Evolutionary conservation across 352 stramenopile genomes (phyloP).

Genomic region (Salisapilia sapeloensis): DNA sequence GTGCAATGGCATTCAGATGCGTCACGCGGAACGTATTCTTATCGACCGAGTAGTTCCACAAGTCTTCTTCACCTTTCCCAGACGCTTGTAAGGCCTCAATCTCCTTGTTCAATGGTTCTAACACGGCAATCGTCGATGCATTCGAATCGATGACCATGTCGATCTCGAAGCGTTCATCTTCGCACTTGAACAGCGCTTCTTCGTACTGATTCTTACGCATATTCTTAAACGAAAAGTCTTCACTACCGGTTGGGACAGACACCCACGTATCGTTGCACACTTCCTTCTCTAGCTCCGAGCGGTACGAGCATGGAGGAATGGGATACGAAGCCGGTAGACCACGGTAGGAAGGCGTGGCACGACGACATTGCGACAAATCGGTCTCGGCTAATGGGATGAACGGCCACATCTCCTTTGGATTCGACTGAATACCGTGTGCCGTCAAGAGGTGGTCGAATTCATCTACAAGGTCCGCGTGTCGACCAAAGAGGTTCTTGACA

Average conservation of each 20-base stretch:
- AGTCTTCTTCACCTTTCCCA: constrained; percentile 22
- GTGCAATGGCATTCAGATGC: constrained; percentile 95
- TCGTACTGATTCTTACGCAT: constrained; percentile 99
- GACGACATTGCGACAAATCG: constrained; percentile 80
- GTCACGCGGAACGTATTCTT: constrained; percentile 89
- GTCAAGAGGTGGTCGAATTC: constrained; percentile 62
- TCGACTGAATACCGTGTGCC: constrained; percentile 64
- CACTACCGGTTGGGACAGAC: constrained; percentile 93
- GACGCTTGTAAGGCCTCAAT: constrained; percentile 77
- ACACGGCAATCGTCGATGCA: constrained; percentile 84
- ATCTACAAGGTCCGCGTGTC: constrained; percentile 67
- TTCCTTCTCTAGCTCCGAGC: constrained; percentile 81
- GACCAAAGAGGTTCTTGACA: constrained; percentile 77
- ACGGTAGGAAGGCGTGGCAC: constrained; percentile 94
- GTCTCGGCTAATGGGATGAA: constrained; percentile 86
- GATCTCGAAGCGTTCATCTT: constrained; percentile 95
- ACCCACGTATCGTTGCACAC: constrained; percentile 96
- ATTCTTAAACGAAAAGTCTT: constrained; percentile 98
- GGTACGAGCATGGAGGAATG: constrained; percentile 90
- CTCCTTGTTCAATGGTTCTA: constrained; percentile 93
- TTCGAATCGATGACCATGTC: constrained; percentile 96
- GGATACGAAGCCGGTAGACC: constrained; percentile 94
- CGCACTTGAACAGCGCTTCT: constrained; percentile 96
- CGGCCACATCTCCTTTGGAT: constrained; percentile 79
- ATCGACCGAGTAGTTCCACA: constrained; percentile 88